phyloP scores from a whole-genome alignment of 495 filamentous ascomycete species.

The Aspergillus homomorphus region DNA sequence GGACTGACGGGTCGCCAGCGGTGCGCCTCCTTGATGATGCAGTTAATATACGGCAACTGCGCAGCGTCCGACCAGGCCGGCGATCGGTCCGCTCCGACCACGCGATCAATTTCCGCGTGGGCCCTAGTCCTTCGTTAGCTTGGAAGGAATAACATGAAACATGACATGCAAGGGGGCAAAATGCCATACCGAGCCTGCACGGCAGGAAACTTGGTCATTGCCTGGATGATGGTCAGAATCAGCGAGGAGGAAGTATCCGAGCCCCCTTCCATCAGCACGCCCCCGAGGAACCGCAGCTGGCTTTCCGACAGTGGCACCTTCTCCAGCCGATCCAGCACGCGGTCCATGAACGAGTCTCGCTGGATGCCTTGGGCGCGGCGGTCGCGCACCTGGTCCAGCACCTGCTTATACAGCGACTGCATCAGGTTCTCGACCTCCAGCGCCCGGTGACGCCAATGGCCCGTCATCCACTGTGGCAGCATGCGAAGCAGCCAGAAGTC shows the following conservation, averaged over 20 bases:
- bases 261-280: conserved; percentile 43
- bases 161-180: too few relatives aligned
- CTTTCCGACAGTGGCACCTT: conserved; percentile 30
- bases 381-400: conserved; percentile 15
- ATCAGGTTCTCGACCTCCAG: conserved; percentile 37
- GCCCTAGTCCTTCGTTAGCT: conserved; percentile 9
- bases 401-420: conserved; percentile 33
- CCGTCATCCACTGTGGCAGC: conserved; percentile 40
- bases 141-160: too few relatives aligned
- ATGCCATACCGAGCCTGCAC: too few relatives aligned
- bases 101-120: conserved; percentile 31
- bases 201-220: conserved; percentile 31
- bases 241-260: conserved; percentile 41
- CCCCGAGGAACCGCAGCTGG: conserved; percentile 36
- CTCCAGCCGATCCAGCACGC: conserved; percentile 41
- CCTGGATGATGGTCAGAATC: conserved; percentile 40
- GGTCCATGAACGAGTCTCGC: conserved; percentile 40
- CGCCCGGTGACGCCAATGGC: conserved; percentile 38
- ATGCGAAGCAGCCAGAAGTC: conserved; percentile 41
- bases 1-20: conserved; percentile 37
- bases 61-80: conserved; percentile 29
- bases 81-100: conserved; percentile 30
- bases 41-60: conserved; percentile 29
- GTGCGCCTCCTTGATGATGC: conserved; percentile 31
- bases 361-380: conserved; percentile 15